A percentile compares a stretch with the other conserved stretches of the same genome.
Evolutionary conservation across 106 monocot genomes (phyloP).

Genomic region (Dioscorea alata): DNA sequence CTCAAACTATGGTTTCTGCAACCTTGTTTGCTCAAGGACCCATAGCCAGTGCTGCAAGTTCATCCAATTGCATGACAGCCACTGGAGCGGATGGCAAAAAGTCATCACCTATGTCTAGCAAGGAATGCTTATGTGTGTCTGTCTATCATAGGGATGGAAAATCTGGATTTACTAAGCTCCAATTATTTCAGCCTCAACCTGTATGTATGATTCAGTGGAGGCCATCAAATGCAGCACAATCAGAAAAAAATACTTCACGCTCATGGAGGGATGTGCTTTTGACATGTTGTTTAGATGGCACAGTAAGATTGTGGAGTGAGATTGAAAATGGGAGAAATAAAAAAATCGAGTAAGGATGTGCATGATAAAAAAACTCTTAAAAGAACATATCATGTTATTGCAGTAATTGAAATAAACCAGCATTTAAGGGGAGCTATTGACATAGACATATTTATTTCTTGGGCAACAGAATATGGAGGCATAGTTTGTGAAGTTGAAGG

Average conservation of each 20-base stretch:
- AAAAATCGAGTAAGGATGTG: constrained; percentile 31
- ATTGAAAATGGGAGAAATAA: constrained; percentile 41
- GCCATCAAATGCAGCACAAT: constrained; percentile 24
- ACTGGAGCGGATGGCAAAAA: constrained; percentile 1
- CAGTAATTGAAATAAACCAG: constrained; percentile 79
- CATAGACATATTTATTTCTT: constrained; percentile 53
- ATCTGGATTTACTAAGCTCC: constrained; percentile 29
- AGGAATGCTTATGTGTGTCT: constrained; percentile 34
- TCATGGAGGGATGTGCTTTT: constrained; percentile 59
- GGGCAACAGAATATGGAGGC: constrained; percentile 53
- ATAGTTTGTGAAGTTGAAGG: constrained; percentile 32
- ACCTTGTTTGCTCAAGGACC: constrained; percentile 60
- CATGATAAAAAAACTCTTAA: constrained; percentile 27
- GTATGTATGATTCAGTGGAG: constrained; percentile 93
- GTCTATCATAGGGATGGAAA: constrained; percentile 53
- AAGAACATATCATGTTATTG: constrained; percentile 66
- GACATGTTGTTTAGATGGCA: constrained; percentile 87
- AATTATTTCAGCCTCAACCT: constrained; percentile 67
- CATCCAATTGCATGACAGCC: background rate
- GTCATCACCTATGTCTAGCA: constrained; percentile 8
- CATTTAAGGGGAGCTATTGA: constrained; percentile 56
- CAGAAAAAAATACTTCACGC: constrained; percentile 20
- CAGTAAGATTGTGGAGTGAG: constrained; percentile 91
- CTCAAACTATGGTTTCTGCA: constrained; percentile 72
- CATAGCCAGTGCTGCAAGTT: constrained; percentile 51